Base-by-base conservation (phyloP, 306 rosid genomes). In the Quercus bicolor region DNA sequence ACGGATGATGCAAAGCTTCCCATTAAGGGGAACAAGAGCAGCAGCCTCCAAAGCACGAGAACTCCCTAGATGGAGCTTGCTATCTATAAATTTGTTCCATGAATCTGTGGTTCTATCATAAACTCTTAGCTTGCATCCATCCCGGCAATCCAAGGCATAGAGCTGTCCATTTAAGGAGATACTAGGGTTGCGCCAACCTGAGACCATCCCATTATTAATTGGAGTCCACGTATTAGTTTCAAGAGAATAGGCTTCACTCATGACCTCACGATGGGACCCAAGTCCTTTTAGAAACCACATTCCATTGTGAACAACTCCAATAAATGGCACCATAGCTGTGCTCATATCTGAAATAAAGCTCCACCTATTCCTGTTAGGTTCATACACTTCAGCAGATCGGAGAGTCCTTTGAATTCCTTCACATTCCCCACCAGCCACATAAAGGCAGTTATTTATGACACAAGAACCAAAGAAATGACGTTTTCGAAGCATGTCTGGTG, bases 391-490 rank as follows among this genome's bases (percentile, higher is more conserved):
- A 70, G 96, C 98, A 70, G 99, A 93, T 55, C 98, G 88, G 54
- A 96, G 99, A 51, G 97, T 93, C 88, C 99, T 90, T 66, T 93
- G 99, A 76, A 90, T 91, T 74, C 99, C 99, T 79, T 93, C 98
- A 77, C 99, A 96, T 75, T 96, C 99, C 85, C 99, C 99, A 54
- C 99, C 99, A 16, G 99, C 98, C 65, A 96, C 98, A 52, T 96
- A 96, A 70, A 96, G 96, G 78, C 99, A 96, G 75, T 96, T 96
- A 66, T 96, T 96, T 75, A 96, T 96, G 48, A 93, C 99, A 85
- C 98, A 96, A 31, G 97, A 85, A 52, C 99, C 99, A 40, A 96
- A 96, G 29, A 90, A 86, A 78, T 96, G 99, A 53, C 99, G 98
- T 53, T 91, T 96, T 56, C 99, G 89, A 68, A 96, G 93, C 99